phyloP scores from a whole-genome alignment of 108 stramenopile species.

The Cyclotella choctawhatcheeana region DNA sequence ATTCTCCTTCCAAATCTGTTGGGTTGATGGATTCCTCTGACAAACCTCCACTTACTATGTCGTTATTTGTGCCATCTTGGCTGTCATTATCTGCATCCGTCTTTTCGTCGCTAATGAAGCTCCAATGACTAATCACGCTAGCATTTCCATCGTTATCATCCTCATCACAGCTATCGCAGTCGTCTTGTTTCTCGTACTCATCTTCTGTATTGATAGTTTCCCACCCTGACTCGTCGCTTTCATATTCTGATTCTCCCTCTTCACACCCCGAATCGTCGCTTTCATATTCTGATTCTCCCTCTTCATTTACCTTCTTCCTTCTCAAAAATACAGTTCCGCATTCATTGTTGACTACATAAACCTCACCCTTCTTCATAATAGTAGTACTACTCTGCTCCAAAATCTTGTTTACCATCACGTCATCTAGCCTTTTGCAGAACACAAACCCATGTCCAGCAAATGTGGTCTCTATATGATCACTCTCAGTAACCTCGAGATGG shows the following conservation, averaged over 20 bases:
- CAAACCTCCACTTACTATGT: neutral
- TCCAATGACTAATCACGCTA: neutral
- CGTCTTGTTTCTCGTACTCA: neutral
- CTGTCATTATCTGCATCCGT: neutral
- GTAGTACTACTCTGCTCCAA: neutral
- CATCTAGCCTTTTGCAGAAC: conserved; percentile 43
- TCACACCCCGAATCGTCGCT: no score
- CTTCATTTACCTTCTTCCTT: neutral
- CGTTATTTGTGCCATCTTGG: neutral
- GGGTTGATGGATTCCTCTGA: neutral
- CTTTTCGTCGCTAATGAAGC: neutral
- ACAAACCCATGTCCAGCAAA: conserved; percentile 77
- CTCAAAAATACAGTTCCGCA: neutral
- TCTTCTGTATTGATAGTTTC: neutral
- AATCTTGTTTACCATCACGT: neutral
- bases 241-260: neutral
- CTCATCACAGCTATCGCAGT: neutral
- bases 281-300: neutral
- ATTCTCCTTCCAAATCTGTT: conserved; percentile 13
- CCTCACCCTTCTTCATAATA: neutral
- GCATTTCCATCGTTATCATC: neutral
- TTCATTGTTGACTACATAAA: neutral
- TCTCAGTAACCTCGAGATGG: conserved; percentile 21
- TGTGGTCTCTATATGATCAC: conserved; percentile 72
- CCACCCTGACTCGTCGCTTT: neutral